phyloP scores from a whole-genome alignment of 306 rosid species.

The Astragalus glycyphyllos region DNA sequence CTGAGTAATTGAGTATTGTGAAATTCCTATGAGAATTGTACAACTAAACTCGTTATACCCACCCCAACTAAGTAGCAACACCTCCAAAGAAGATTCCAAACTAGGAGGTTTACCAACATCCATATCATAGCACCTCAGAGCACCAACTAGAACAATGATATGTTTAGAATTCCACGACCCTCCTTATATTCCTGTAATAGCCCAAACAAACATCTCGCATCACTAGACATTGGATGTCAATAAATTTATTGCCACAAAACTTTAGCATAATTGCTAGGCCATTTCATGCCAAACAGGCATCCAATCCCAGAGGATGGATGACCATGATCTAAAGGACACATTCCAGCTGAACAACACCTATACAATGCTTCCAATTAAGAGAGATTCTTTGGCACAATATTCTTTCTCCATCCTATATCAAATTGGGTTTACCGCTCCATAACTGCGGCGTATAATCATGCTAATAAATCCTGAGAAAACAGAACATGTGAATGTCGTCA shows the following conservation, averaged over 20 bases:
- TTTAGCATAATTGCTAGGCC: conserved; percentile 46
- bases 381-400: conserved; percentile 50
- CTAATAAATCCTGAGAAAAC: conserved; percentile 53
- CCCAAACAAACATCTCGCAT: conserved; percentile 43
- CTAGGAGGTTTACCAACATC: conserved; percentile 41
- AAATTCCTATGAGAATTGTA: conserved; percentile 29
- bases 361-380: conserved; percentile 49
- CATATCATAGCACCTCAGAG: conserved; percentile 43
- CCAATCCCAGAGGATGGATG: conserved; percentile 49
- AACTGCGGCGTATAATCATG: conserved; percentile 49
- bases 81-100: conserved; percentile 40
- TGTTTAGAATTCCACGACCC: conserved; percentile 36
- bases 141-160: conserved; percentile 39
- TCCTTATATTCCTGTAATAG: conserved; percentile 48
- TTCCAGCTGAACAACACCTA: conserved; percentile 45
- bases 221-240: conserved; percentile 41
- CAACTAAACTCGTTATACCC: conserved; percentile 43
- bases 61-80: conserved; percentile 41
- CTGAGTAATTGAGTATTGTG: conserved; percentile 35
- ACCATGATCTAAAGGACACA: conserved; percentile 51
- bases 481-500: conserved; percentile 51
- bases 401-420: conserved; percentile 53
- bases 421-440: conserved; percentile 51
- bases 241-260: conserved; percentile 42
- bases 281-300: conserved; percentile 40